Conservation (phyloP, 2,329 filamentous ascomycete species). For the Talaromyces sp. region DNA sequence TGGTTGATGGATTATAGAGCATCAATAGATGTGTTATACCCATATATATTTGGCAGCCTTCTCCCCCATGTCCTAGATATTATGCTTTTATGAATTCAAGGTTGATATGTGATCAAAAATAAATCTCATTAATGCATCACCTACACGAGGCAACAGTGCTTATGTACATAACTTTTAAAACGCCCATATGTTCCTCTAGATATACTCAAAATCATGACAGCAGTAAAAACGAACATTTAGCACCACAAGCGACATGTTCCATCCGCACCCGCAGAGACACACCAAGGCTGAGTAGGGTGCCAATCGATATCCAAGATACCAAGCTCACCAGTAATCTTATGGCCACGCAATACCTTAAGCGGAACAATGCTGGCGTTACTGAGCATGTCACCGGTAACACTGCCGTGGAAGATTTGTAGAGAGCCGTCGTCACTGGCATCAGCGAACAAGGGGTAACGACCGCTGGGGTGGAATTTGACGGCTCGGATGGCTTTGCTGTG, state of each 20-base stretch:
- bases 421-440: conserved; percentile 94
- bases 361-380: conserved; percentile 96
- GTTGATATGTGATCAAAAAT: not conserved
- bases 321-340: conserved; percentile 79
- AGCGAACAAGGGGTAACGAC: conserved; percentile 79
- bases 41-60: not conserved
- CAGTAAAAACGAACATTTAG: conserved; percentile 34
- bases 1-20: not conserved
- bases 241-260: conserved; percentile 90
- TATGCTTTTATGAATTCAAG: not conserved
- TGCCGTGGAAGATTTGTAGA: conserved; percentile 94
- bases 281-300: conserved; percentile 94
- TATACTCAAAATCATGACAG: conserved; percentile 1
- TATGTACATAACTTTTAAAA: conserved; percentile 22
- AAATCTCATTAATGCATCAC: conserved; percentile 7
- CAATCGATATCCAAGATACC: conserved; percentile 94
- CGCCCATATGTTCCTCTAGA: conserved; percentile 14
- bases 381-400: conserved; percentile 90
- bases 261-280: conserved; percentile 89
- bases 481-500: conserved; percentile 87
- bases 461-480: conserved; percentile 79
- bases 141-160: conserved; percentile 2
- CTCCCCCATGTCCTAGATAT: not conserved
- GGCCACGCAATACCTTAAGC: conserved; percentile 87
- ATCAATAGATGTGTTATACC: not conserved